A percentile compares a stretch with the other conserved stretches of the same genome.
Conservation (phyloP, 805 yeast genomes). For the Scheffersomyces ergatensis region DNA sequence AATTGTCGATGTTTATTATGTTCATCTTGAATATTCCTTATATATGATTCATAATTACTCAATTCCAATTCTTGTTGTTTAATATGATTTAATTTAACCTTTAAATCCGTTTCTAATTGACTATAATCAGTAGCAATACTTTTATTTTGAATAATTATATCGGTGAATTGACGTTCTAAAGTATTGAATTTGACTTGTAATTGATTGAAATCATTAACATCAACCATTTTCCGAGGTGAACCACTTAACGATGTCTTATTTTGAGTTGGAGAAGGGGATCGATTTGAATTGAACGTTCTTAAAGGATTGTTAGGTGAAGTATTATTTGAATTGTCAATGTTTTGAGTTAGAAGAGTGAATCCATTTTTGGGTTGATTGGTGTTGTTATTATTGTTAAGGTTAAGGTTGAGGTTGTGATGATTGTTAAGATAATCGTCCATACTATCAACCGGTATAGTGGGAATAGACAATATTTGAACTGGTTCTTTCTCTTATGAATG, state of each 20-base stretch:
- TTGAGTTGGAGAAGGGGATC: not conserved
- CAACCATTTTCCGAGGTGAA: not conserved
- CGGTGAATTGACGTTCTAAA: constrained; percentile 24
- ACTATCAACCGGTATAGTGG: no score
- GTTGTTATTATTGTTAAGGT: no score
- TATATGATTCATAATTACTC: constrained; percentile 21
- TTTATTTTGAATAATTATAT: constrained; percentile 25
- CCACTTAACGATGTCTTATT: not conserved
- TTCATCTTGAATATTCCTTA: constrained; percentile 28
- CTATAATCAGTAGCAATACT: constrained; percentile 21
- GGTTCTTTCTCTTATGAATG: no score
- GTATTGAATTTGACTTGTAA: constrained; percentile 1
- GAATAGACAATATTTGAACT: no score
- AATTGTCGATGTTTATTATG: constrained; percentile 23
- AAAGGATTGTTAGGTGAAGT: not conserved
- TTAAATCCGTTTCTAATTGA: constrained; percentile 31
- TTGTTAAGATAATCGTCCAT: no score
- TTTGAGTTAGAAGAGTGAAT: not conserved
- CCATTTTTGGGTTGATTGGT: no score
- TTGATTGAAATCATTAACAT: not conserved
- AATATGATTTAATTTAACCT: constrained; percentile 18
- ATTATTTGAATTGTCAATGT: not conserved
- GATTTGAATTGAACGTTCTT: not conserved
- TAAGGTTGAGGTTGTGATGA: no score
- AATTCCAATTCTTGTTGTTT: constrained; percentile 25